A percentile compares a stretch with the other conserved stretches of the same genome.
Evolutionary conservation across 2,329 filamentous ascomycete species (phyloP).

Genomic region (Diaporthe citri): DNA sequence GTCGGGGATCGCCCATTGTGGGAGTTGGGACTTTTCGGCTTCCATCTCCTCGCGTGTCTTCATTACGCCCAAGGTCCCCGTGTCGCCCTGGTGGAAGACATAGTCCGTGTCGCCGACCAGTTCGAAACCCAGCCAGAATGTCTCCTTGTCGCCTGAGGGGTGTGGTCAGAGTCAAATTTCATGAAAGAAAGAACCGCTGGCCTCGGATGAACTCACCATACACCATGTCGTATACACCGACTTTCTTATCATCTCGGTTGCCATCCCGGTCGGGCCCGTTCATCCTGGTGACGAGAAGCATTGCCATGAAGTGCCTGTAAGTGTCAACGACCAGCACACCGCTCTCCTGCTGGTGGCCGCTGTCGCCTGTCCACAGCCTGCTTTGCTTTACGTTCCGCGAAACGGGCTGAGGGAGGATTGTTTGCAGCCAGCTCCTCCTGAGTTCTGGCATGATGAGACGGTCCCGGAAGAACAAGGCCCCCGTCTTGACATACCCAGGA

Average conservation of each 20-base stretch:
- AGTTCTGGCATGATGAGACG: constrained; percentile 55
- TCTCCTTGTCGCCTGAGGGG: constrained; percentile 59
- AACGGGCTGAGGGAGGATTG: constrained; percentile 57
- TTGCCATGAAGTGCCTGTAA: constrained; percentile 58
- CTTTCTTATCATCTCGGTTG: constrained; percentile 48
- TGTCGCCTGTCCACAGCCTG: constrained; percentile 53
- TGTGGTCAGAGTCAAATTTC: not conserved
- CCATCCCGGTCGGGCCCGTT: constrained; percentile 60
- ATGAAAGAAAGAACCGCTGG: no score
- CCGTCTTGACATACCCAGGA: constrained; percentile 54
- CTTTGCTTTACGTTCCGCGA: constrained; percentile 54
- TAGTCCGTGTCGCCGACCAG: constrained; percentile 57
- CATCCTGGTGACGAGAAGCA: constrained; percentile 55
- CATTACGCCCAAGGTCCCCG: constrained; percentile 50
- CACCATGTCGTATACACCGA: constrained; percentile 61
- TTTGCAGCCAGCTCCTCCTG: constrained; percentile 54
- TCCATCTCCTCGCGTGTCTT: constrained; percentile 40
- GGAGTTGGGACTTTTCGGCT: constrained; percentile 32
- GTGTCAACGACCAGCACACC: constrained; percentile 61
- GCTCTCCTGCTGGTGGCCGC: constrained; percentile 57
- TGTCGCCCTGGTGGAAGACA: constrained; percentile 56
- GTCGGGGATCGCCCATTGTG: constrained; percentile 1
- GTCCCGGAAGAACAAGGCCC: constrained; percentile 61
- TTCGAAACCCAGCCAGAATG: constrained; percentile 63
- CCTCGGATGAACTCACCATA: constrained; percentile 50